phyloP scores from a whole-genome alignment of 352 stramenopile genomes.

The Phytopythium litorale region DNA sequence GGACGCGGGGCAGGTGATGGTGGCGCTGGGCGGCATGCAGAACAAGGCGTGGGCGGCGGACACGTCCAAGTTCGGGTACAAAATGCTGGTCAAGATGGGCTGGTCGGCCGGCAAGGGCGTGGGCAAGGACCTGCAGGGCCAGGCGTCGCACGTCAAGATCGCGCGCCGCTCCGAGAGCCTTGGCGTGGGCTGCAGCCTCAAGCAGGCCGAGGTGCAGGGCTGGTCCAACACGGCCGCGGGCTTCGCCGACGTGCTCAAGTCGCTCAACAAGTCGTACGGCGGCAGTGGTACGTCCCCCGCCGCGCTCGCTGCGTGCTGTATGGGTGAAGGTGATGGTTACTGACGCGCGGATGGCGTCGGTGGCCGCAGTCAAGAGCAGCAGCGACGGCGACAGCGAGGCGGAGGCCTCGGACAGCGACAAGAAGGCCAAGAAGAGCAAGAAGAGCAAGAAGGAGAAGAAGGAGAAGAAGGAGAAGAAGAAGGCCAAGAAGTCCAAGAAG shows the following conservation, averaged over 20 bases:
- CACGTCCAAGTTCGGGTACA: constrained; percentile 92
- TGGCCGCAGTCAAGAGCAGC: constrained; percentile 24
- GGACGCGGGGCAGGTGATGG: constrained; percentile 50
- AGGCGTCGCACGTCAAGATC: constrained; percentile 85
- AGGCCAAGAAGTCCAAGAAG: constrained; percentile 65
- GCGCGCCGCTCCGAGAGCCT: constrained; percentile 85
- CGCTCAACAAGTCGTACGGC: constrained; percentile 80
- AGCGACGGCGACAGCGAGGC: constrained; percentile 26
- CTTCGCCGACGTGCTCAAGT: constrained; percentile 84
- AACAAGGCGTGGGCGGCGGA: constrained; percentile 88
- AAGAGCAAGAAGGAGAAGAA: constrained; percentile 41
- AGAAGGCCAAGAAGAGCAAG: constrained; percentile 37
- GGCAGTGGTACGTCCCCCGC: constrained; percentile 1
- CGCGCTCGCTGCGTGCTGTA: neutral
- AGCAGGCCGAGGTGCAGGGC: constrained; percentile 85
- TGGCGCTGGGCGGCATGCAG: constrained; percentile 79
- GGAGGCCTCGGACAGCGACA: constrained; percentile 23
- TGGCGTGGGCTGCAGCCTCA: constrained; percentile 89
- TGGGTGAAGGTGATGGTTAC: neutral
- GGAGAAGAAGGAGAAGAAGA: constrained; percentile 58
- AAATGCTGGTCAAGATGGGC: constrained; percentile 96
- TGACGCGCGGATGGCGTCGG: neutral
- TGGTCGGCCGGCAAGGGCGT: constrained; percentile 93
- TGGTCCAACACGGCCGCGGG: constrained; percentile 76
- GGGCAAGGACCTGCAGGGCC: constrained; percentile 91